A percentile compares a stretch with the other conserved stretches of the same genome.
phyloP scores from a whole-genome alignment of 805 yeast genomes.

The Candida tallmaniae region DNA sequence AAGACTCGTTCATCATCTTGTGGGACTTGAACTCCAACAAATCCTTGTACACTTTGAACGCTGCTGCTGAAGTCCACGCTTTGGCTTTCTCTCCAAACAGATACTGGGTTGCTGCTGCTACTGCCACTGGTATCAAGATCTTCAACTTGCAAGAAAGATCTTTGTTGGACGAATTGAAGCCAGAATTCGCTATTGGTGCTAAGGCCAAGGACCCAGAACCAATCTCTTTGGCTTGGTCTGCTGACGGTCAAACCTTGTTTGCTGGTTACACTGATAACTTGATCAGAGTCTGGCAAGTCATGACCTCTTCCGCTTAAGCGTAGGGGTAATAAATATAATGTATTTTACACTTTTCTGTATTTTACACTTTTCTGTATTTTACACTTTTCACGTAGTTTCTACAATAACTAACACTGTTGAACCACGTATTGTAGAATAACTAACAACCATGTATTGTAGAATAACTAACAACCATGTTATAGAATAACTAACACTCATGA shows the following conservation, averaged over 20 bases:
- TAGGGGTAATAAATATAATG: background rate
- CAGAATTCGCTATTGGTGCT: conserved; percentile 86
- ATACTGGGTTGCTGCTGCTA: conserved; percentile 99
- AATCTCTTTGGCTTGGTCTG: conserved; percentile 98
- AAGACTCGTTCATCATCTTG: conserved; percentile 97
- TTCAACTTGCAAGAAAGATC: conserved; percentile 94
- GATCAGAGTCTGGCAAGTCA: conserved; percentile 99
- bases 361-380: background rate
- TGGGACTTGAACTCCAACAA: conserved; percentile 91
- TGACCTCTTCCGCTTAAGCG: conserved; percentile 65
- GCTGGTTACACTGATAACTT: conserved; percentile 99
- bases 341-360: background rate
- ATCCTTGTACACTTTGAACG: conserved; percentile 88
- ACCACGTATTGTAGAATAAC: no score
- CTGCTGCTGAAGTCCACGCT: conserved; percentile 96
- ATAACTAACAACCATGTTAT: no score
- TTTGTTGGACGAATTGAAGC: conserved; percentile 95
- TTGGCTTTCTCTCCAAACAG: conserved; percentile 99
- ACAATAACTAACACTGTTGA: no score
- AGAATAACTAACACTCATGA: no score
- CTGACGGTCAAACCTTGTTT: conserved; percentile 98
- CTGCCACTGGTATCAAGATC: conserved; percentile 96
- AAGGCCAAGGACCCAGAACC: conserved; percentile 97
- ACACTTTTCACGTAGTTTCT: no score
- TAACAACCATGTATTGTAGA: no score